phyloP scores from a whole-genome alignment of 768 basidiomycete genomes.

The Agaricus subrufescens region DNA sequence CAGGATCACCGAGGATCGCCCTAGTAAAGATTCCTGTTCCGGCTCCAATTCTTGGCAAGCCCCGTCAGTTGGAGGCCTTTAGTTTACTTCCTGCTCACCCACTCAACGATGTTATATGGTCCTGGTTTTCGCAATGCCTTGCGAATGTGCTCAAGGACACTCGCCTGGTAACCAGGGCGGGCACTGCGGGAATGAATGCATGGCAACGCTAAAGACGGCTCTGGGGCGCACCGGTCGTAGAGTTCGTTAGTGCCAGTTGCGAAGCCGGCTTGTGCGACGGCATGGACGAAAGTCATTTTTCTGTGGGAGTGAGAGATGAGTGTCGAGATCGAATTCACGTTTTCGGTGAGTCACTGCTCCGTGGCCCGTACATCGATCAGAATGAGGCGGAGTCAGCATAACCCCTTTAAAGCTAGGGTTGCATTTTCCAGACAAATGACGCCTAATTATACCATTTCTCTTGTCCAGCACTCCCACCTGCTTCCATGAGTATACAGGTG shows the following conservation, averaged over 20 bases:
- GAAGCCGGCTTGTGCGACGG: slow-evolving; percentile 70
- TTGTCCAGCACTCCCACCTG: slow-evolving; percentile 4
- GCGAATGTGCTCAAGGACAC: slow-evolving; percentile 58
- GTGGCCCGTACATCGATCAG: background rate
- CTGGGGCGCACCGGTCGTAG: slow-evolving; percentile 58
- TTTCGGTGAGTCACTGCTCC: background rate
- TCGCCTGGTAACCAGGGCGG: slow-evolving; percentile 77
- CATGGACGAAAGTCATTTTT: slow-evolving; percentile 46
- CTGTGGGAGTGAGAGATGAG: background rate
- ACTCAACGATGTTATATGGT: slow-evolving; percentile 70
- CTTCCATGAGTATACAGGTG: slow-evolving; percentile 5
- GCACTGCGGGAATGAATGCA: slow-evolving; percentile 36
- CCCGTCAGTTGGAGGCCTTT: background rate
- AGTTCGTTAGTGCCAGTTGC: slow-evolving; percentile 78
- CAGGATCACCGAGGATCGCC: slow-evolving; percentile 63
- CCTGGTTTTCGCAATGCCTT: slow-evolving; percentile 30
- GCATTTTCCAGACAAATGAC: slow-evolving; percentile 11
- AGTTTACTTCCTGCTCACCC: slow-evolving; percentile 17
- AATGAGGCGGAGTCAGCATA: slow-evolving; percentile 1
- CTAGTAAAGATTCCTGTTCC: slow-evolving; percentile 91
- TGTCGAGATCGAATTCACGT: background rate
- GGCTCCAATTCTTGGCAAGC: slow-evolving; percentile 57
- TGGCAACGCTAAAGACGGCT: background rate
- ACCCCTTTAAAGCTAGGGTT: slow-evolving; percentile 2
- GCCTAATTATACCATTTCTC: background rate